phyloP scores from a whole-genome alignment of 2,329 filamentous ascomycete genomes.

The Biscogniauxia marginata region DNA sequence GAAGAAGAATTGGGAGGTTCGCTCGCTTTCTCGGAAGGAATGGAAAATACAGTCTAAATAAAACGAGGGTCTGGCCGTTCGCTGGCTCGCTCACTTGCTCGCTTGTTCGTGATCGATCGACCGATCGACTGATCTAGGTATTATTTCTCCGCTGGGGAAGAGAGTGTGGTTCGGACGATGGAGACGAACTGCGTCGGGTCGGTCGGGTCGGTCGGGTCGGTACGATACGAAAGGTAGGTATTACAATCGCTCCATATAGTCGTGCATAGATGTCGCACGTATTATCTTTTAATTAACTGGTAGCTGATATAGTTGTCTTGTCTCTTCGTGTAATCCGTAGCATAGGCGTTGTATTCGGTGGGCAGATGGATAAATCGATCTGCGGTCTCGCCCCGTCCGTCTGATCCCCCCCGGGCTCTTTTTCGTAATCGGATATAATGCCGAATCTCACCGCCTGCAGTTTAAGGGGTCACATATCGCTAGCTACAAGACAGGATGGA shows the following conservation, averaged over 20 bases:
- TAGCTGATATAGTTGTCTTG: too few relatives aligned
- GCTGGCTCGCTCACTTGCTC: not conserved
- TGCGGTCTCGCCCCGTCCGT: not conserved
- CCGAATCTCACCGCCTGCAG: slow-evolving; percentile 23
- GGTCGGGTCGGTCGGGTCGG: not conserved
- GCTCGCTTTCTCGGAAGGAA: not conserved
- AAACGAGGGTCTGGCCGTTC: too few relatives aligned
- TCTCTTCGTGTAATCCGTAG: too few relatives aligned
- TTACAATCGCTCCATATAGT: not conserved
- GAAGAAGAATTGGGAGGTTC: not conserved
- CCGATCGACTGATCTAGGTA: not conserved
- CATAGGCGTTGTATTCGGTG: too few relatives aligned
- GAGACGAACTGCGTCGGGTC: not conserved
- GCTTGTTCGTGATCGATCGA: not conserved
- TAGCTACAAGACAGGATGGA: too few relatives aligned
- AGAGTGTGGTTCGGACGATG: not conserved
- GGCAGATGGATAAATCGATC: too few relatives aligned
- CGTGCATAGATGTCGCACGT: not conserved
- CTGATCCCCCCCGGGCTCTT: slow-evolving; percentile 1
- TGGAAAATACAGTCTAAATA: too few relatives aligned
- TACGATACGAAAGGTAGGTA: not conserved
- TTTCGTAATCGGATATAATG: slow-evolving; percentile 20
- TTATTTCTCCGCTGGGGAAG: not conserved
- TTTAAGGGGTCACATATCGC: slow-evolving; percentile 4
- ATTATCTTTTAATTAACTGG: too few relatives aligned